Evolutionary conservation across 768 basidiomycete species (phyloP).

Genomic region (Suillus luteus): DNA sequence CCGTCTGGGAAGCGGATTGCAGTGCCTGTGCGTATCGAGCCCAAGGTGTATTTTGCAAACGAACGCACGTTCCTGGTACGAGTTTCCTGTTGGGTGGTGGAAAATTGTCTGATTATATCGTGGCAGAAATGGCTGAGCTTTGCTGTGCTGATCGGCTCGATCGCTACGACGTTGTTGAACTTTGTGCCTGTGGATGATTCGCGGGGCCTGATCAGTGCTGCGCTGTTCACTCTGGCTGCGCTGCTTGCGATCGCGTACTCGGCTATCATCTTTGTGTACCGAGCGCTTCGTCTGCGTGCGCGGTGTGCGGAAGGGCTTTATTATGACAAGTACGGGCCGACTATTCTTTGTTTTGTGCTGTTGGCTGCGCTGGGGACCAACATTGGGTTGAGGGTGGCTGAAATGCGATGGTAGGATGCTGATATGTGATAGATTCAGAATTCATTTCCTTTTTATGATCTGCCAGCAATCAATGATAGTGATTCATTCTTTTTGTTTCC

Average conservation of each 20-base stretch:
- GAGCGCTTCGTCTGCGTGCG: conserved; percentile 66
- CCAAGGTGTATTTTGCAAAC: conserved; percentile 96
- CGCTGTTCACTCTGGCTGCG: conserved; percentile 87
- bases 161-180: conserved; percentile 88
- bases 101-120: conserved; percentile 12
- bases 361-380: conserved; percentile 74
- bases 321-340: conserved; percentile 89
- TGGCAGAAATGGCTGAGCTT: conserved; percentile 86
- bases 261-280: conserved; percentile 76
- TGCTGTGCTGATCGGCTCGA: conserved; percentile 83
- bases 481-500: no score
- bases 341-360: conserved; percentile 67
- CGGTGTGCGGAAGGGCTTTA: conserved; percentile 80
- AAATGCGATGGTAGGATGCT: conserved; percentile 52
- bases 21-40: conserved; percentile 94
- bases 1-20: conserved; percentile 88
- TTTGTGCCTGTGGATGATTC: conserved; percentile 75
- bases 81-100: conserved; percentile 15
- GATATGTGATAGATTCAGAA: neutral
- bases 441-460: neutral
- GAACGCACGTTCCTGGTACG: conserved; percentile 93
- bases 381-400: conserved; percentile 64
- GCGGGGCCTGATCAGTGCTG: conserved; percentile 82
- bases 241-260: conserved; percentile 88
- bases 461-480: no score